Percentiles rank a stretch among this genome's conserved stretches.
Conservation (phyloP, 139 green algal species). For the Parachlorella kessleri region DNA sequence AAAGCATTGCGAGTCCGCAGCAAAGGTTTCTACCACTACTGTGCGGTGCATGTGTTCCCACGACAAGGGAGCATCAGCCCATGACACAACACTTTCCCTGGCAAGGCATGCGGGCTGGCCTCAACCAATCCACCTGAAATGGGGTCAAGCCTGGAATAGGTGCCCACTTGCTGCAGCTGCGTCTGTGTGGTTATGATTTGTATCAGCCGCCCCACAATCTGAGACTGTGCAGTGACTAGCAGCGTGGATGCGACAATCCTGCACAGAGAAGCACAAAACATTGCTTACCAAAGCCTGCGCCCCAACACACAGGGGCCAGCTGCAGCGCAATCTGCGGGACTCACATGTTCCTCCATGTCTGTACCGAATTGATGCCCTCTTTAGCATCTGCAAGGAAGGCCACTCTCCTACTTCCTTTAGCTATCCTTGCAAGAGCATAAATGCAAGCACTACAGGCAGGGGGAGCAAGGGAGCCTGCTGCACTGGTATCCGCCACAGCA, state of each 20-base stretch:
- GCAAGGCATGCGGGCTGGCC: too few species aligned
- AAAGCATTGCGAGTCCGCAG: too few species aligned
- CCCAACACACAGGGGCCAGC: not conserved
- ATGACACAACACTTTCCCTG: too few species aligned
- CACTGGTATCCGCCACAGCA: too few species aligned
- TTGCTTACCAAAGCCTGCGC: not conserved
- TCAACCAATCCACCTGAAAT: not conserved
- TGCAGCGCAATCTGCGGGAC: not conserved
- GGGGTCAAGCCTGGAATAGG: slow-evolving; percentile 1
- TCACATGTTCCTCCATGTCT: not conserved
- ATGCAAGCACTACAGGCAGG: too few species aligned
- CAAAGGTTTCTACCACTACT: too few species aligned
- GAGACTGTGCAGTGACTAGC: not conserved
- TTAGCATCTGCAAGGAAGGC: not conserved
- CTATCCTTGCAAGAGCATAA: too few species aligned
- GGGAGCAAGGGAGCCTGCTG: too few species aligned
- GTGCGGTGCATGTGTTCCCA: too few species aligned
- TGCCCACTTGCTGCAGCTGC: slow-evolving; percentile 3
- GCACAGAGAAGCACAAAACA: not conserved
- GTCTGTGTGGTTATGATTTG: not conserved
- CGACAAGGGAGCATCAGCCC: too few species aligned
- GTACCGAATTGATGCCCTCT: not conserved
- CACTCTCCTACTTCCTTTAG: too few species aligned
- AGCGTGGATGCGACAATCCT: slow-evolving; percentile 6
- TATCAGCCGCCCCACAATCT: not conserved